A percentile compares a stretch with the other conserved stretches of the same genome.
Evolutionary conservation across 2,329 filamentous ascomycete genomes (phyloP).

Genomic region (Aspergillus ibericus): DNA sequence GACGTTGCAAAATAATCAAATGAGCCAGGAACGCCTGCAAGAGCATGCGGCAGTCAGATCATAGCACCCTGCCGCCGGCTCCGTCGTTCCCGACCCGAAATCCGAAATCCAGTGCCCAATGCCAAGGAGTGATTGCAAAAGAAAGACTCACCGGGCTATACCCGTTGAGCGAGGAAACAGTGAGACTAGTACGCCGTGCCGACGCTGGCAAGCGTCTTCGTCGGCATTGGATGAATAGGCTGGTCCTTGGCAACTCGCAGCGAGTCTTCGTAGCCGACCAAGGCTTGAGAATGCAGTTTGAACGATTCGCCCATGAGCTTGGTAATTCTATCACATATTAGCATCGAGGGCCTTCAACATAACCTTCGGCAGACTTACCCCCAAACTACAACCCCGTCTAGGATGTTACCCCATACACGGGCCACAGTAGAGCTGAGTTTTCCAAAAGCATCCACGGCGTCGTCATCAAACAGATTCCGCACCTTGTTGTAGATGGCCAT

Average conservation of each 20-base stretch:
- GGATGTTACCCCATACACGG: constrained; percentile 94
- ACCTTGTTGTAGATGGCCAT: constrained; percentile 63
- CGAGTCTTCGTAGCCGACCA: constrained; percentile 86
- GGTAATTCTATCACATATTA: constrained; percentile 40
- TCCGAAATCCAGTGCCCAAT: constrained; percentile 42
- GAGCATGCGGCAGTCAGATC: constrained; percentile 31
- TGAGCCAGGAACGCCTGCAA: constrained; percentile 33
- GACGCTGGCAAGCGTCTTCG: constrained; percentile 45
- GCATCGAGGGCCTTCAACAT: no score
- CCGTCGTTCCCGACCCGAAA: constrained; percentile 35
- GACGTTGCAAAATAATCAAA: constrained; percentile 30
- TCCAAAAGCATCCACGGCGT: constrained; percentile 77
- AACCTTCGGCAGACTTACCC: constrained; percentile 66
- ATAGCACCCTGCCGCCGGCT: constrained; percentile 38
- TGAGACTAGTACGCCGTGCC: constrained; percentile 42
- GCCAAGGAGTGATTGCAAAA: constrained; percentile 35
- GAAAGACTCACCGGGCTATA: constrained; percentile 8
- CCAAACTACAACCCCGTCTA: constrained; percentile 98
- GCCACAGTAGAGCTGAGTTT: constrained; percentile 95
- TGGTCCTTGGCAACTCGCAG: constrained; percentile 42
- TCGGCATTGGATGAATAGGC: constrained; percentile 44
- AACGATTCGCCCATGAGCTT: constrained; percentile 98
- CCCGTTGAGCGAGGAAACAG: no score
- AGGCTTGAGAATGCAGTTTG: constrained; percentile 91
- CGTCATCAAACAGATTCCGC: constrained; percentile 80